phyloP scores from a whole-genome alignment of 805 yeast genomes.

The Debaryomyces castellii region DNA sequence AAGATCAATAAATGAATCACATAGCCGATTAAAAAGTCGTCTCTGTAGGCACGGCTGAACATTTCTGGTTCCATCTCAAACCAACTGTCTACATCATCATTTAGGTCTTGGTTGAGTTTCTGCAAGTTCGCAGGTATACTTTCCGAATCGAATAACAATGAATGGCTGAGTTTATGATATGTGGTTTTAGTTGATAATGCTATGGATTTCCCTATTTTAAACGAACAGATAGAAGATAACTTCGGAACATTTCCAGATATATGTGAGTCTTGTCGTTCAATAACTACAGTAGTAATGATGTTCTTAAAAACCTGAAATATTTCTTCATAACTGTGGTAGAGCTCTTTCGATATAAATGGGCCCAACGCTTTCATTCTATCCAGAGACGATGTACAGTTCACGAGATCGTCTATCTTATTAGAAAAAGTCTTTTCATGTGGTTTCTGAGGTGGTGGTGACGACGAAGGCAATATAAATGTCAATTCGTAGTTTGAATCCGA shows the following conservation, averaged over 20 bases:
- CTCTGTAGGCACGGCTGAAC: constrained; percentile 18
- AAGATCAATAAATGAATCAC: constrained; percentile 32
- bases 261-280: not conserved
- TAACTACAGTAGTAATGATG: constrained; percentile 17
- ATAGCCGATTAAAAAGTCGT: constrained; percentile 32
- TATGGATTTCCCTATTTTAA: constrained; percentile 32
- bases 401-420: constrained; percentile 12
- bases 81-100: constrained; percentile 39
- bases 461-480: not conserved
- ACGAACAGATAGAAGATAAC: constrained; percentile 21
- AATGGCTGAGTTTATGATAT: constrained; percentile 29
- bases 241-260: constrained; percentile 3
- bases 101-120: constrained; percentile 19
- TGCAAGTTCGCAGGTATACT: constrained; percentile 24
- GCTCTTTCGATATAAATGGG: constrained; percentile 25
- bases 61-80: constrained; percentile 30
- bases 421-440: not conserved
- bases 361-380: constrained; percentile 25
- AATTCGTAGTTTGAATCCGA: constrained; percentile 4
- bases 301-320: constrained; percentile 29
- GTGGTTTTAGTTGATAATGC: constrained; percentile 34
- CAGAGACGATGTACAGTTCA: constrained; percentile 7
- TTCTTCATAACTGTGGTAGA: constrained; percentile 28
- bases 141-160: constrained; percentile 23
- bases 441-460: not conserved